Evolutionary conservation across 305 asterid species (phyloP).

Genomic region (Fraxinus platypoda): DNA sequence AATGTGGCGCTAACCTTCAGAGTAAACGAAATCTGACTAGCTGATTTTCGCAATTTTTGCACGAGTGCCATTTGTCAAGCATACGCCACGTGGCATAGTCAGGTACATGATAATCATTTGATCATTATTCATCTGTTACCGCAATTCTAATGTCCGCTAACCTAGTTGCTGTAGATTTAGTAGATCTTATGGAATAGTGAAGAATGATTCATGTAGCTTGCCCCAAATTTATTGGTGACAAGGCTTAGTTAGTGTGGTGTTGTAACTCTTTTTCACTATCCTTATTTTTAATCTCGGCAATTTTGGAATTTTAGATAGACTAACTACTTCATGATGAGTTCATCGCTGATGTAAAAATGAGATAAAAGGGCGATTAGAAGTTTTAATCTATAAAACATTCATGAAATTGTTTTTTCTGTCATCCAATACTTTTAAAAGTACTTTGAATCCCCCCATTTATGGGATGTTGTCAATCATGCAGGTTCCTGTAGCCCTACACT

Average conservation of each 20-base stretch:
- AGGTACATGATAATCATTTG: not conserved
- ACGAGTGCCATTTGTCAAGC: not conserved
- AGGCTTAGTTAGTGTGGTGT: not conserved
- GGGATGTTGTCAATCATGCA: not conserved
- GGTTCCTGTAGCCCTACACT: not conserved
- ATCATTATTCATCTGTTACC: not conserved
- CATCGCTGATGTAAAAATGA: not conserved
- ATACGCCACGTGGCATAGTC: not conserved
- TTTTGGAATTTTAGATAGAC: not conserved
- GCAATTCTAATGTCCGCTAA: not conserved
- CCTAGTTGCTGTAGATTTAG: not conserved
- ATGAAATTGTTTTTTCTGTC: not conserved
- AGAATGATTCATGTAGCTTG: not conserved
- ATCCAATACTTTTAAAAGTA: not conserved
- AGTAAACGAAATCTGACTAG: not conserved
- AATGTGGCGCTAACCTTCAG: not conserved
- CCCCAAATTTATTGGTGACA: not conserved
- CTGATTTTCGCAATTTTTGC: not conserved
- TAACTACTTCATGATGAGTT: not conserved
- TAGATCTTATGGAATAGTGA: not conserved
- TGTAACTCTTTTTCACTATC: not conserved
- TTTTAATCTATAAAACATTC: not conserved
- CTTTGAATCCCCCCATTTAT: not conserved
- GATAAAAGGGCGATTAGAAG: not conserved
- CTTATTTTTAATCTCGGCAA: not conserved